Evolutionary conservation across 345 rosid species (phyloP), one percentile per base, ranked within the genome.

Genomic region (Gynandropsis gynandra): DNA sequence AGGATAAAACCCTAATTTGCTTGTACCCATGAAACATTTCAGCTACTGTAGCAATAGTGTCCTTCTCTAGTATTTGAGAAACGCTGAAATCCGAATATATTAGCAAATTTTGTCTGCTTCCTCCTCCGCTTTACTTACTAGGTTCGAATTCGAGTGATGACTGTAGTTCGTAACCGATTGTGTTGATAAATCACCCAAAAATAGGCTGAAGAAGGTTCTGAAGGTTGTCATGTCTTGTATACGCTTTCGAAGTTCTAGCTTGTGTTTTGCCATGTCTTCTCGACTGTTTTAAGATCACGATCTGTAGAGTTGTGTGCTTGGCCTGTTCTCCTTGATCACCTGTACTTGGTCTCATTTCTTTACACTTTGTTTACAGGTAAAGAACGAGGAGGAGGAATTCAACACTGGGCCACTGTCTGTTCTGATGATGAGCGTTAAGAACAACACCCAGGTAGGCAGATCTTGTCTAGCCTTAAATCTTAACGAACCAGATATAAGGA

Each of bases 401-500:
- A 87, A 75, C 76, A 90, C 96, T 0, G 98, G 96, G 12, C 98
- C 98, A 0, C 82, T 90, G 36, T 90, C 98, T 15, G 96, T 90
- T 51, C 73, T 87, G 54, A 83, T 87, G 98, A 81, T 90, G 96
- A 90, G 96, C 63, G 95, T 83, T 1, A 83, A 80, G 63, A 90
- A 83, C 45, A 90, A 90, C 71, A 90, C 96, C 48, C 96, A 90
- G 89, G 98, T 89, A 74, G 13, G 7, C 7, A 44, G 16, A 36
- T 46, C 13, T 10, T 10, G 9, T 15, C 7, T 9, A 19, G 44
- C 20, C 1, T 9, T 17, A 10, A 9, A 1, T 24, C 18, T 54
- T 29, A 11, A 42, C 32, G 24, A 45, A 34, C 1, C 5, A 20
- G 5, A 33, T 35, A 14, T 32, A 18, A 43, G 14, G 18, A 6